Evolutionary conservation across 2,329 filamentous ascomycete species (phyloP), one percentile per base, ranked within the genome.

Genomic region (Xylaria sp.): DNA sequence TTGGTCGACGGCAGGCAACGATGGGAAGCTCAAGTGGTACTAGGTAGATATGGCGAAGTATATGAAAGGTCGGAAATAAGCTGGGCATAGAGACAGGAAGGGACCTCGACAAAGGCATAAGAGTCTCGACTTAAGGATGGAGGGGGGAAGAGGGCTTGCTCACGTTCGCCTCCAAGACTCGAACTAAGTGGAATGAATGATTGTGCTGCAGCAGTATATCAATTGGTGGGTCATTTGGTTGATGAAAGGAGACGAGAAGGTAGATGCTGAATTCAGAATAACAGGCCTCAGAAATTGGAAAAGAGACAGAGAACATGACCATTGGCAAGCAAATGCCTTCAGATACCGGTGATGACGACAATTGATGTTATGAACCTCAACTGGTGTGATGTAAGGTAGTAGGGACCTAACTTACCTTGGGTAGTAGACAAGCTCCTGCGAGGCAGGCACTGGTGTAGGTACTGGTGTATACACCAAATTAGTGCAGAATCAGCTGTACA

Each of bases 261-360:
- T 28, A 46, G 39, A 12, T 28, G 10, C 34, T 23, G 1, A 37
- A 20, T 32, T 20, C 37, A 32, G 20, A 44, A 28, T 28, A 23
- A 44, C n/a, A 5, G 8, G 23, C n/a, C 25, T n/a, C 3, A 7
- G 18, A 32, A 62, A 44, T 41, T 23, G 8, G 9, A 12, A 8
- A 15, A 32, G 28, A n/a, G 58, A 51, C 2, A 4, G 46, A 51
- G 18, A 32, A 39, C 12, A 12, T 8, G 12, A 50, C 15, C 10
- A 50, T n/a, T 60, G 8, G 28, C 32, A 32, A 55, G n/a, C 10
- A 8, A 37, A 20, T 12, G 7, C 9, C n/a, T n/a, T 25, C 9
- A 20, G 32, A 20, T 2, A 41, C 18, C 6, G 15, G n/a, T 61
- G 25, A 54, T 62, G 59, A 54, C 59, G 59, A 62, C 59, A 62